These are phyloP conservation scores for Flaveria brownii DNA, from an alignment of 129 eudicot species.

Conservation along the genomic window DNA sequence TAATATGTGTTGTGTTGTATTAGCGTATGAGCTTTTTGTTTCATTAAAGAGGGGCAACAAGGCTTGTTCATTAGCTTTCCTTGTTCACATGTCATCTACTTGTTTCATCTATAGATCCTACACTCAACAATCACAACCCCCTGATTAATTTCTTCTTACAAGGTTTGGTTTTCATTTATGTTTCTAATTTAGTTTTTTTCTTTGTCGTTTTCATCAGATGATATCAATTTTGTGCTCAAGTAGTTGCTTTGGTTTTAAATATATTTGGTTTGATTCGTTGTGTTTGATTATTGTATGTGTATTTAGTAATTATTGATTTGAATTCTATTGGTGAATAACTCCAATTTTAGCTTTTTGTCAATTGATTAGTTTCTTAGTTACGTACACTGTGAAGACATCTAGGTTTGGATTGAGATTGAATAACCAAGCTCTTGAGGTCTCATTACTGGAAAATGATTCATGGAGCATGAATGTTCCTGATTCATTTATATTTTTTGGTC, in stretches of 20 bases:
- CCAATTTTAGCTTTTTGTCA: neutral
- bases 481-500: too few relatives aligned
- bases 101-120: slow-evolving; percentile 31
- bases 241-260: slow-evolving; percentile 26
- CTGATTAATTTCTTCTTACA: neutral
- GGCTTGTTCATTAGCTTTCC: neutral
- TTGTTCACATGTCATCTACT: slow-evolving; percentile 18
- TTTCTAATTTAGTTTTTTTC: slow-evolving; percentile 7
- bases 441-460: too few relatives aligned
- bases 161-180: neutral
- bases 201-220: neutral
- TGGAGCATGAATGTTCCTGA: too few relatives aligned
- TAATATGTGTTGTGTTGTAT: too few relatives aligned
- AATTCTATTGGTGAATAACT: slow-evolving; percentile 17
- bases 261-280: slow-evolving; percentile 22
- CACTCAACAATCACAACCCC: slow-evolving; percentile 8
- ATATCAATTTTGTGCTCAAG: slow-evolving; percentile 5
- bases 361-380: slow-evolving; percentile 1
- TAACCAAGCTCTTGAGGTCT: too few relatives aligned
- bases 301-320: slow-evolving; percentile 1
- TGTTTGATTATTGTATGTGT: slow-evolving; percentile 7
- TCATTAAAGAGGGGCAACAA: too few relatives aligned
- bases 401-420: neutral
- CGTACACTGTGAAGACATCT: neutral
- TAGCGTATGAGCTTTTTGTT: too few relatives aligned